Conservation (phyloP, 805 yeast species). For the Yamadazyma scolyti region DNA sequence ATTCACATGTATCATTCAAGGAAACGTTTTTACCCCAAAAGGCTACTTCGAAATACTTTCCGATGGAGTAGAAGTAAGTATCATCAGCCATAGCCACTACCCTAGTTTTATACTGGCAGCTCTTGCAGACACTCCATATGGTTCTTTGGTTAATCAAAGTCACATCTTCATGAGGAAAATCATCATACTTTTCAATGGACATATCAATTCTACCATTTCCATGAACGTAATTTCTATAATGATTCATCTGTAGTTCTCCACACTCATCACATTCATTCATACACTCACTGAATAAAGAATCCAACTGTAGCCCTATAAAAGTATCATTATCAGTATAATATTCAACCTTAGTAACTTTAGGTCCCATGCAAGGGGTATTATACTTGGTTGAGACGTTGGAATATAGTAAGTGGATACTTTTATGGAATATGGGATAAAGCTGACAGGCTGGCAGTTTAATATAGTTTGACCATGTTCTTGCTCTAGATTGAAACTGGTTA, state of each 20-base stretch:
- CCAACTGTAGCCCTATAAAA: conserved; percentile 85
- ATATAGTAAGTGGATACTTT: conserved; percentile 71
- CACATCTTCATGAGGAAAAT: conserved; percentile 15
- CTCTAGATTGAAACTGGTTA: conserved; percentile 44
- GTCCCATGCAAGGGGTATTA: conserved; percentile 91
- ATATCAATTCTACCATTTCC: conserved; percentile 82
- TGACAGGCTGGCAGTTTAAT: conserved; percentile 35
- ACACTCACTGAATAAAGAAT: conserved; percentile 70
- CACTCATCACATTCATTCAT: conserved; percentile 74
- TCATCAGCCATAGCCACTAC: conserved; percentile 77
- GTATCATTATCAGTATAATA: conserved; percentile 89
- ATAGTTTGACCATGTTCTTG: conserved; percentile 47
- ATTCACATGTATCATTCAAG: conserved; percentile 30
- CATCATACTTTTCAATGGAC: conserved; percentile 52
- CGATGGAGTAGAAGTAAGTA: conserved; percentile 89
- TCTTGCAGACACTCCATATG: conserved; percentile 89
- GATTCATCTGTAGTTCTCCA: conserved; percentile 65
- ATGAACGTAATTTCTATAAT: conserved; percentile 83
- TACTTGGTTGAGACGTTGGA: conserved; percentile 80
- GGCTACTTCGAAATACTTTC: conserved; percentile 82
- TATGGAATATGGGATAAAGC: conserved; percentile 55
- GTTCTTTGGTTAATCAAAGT: conserved; percentile 47
- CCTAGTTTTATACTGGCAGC: conserved; percentile 73
- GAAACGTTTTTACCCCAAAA: conserved; percentile 57
- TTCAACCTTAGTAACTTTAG: conserved; percentile 77